phyloP scores from a whole-genome alignment of 139 green algal genomes.

The Chlamydomonas sp. region DNA sequence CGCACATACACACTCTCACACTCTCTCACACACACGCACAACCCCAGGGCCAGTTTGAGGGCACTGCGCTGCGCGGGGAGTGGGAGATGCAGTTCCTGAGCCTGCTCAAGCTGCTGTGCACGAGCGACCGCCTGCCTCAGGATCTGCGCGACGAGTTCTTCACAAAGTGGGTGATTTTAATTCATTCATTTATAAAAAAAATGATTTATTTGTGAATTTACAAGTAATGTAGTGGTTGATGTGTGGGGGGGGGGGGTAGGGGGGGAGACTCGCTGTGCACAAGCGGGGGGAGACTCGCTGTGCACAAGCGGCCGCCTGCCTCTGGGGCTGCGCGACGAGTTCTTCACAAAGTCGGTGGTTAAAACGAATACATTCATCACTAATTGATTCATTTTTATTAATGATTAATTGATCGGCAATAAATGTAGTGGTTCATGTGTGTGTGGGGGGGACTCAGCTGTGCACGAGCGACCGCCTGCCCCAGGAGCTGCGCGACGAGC shows the following conservation, averaged over 20 bases:
- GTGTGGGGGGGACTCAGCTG: too few relatives aligned
- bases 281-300: not conserved
- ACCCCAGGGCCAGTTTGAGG: slow-evolving; percentile 37
- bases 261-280: not conserved
- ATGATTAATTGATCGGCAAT: not conserved
- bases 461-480: too few relatives aligned
- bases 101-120: slow-evolving; percentile 59
- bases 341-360: too few relatives aligned
- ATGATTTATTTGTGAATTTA: too few relatives aligned
- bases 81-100: slow-evolving; percentile 74
- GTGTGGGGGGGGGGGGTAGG: not conserved
- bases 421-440: too few relatives aligned
- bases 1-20: too few relatives aligned
- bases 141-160: not conserved
- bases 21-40: too few relatives aligned
- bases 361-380: too few relatives aligned
- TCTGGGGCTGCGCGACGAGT: slow-evolving; percentile 8
- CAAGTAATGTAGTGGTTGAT: too few relatives aligned
- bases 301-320: not conserved
- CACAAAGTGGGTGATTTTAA: not conserved
- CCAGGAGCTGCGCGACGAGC: slow-evolving; percentile 7
- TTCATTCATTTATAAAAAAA: too few relatives aligned
- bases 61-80: slow-evolving; percentile 13
- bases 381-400: not conserved
- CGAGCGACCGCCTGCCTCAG: slow-evolving; percentile 13